phyloP scores from a whole-genome alignment of 208 protist species.

The Acanthamoeba triangularis region DNA sequence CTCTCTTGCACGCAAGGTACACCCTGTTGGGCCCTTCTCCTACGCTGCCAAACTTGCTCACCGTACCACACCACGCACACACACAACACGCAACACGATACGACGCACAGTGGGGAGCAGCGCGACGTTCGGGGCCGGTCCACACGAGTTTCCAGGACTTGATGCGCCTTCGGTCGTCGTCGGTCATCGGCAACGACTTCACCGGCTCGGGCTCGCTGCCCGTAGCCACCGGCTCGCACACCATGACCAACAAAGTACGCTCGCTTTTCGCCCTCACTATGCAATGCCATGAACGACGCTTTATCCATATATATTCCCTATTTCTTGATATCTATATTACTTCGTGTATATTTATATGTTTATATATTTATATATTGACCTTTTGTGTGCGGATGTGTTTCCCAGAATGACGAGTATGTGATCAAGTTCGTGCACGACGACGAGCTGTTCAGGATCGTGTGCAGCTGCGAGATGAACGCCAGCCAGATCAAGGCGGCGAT shows the following conservation, averaged over 20 bases:
- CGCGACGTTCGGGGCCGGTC: neutral
- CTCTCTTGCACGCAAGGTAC: conserved; percentile 6
- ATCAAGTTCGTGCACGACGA: conserved; percentile 30
- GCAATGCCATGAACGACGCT: neutral
- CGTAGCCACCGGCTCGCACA: neutral
- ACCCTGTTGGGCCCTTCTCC: neutral
- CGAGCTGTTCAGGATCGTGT: conserved; percentile 34
- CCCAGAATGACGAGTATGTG: conserved; percentile 22
- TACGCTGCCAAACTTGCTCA: too few relatives aligned
- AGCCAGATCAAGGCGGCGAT: conserved; percentile 17
- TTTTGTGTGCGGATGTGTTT: neutral
- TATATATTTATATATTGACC: neutral
- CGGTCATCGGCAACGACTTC: neutral
- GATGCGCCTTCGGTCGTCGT: neutral
- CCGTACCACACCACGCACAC: too few relatives aligned
- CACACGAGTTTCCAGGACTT: conserved; percentile 33
- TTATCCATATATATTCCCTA: too few relatives aligned
- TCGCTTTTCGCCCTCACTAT: neutral
- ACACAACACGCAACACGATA: neutral
- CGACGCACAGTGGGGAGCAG: neutral
- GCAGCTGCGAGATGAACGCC: conserved; percentile 48
- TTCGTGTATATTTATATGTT: too few relatives aligned
- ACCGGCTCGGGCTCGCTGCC: neutral
- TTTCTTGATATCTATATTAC: too few relatives aligned
- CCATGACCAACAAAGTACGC: conserved; percentile 34